These are phyloP conservation scores for Symbiodinium pilosum DNA, from an alignment of 73 alveolate species.

Conservation along the genomic window DNA sequence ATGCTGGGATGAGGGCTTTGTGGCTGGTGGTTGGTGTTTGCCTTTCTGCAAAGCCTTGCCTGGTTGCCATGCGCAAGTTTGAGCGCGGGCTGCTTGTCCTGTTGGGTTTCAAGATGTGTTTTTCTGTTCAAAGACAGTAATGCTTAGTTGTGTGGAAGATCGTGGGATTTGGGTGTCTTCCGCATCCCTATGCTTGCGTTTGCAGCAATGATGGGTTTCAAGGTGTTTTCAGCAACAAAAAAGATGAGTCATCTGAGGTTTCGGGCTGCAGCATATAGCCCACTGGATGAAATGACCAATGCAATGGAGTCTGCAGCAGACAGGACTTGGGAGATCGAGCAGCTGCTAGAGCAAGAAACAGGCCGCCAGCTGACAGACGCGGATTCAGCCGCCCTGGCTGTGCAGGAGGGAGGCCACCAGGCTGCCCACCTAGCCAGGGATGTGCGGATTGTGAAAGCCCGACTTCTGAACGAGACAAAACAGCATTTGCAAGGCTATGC, in stretches of 20 bases:
- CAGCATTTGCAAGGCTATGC: neutral
- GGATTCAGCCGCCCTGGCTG: neutral
- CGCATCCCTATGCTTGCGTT: too few species aligned
- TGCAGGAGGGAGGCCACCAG: neutral
- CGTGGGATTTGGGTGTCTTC: too few species aligned
- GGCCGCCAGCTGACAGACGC: neutral
- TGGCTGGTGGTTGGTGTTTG: neutral
- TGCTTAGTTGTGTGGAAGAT: too few species aligned
- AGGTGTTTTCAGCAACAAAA: too few species aligned
- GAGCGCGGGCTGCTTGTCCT: neutral
- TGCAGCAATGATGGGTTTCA: too few species aligned
- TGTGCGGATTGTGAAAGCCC: neutral
- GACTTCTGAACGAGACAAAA: neutral
- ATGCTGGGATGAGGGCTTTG: neutral
- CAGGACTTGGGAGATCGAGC: constrained; percentile 6
- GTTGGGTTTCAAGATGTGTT: too few species aligned
- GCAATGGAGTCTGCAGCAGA: neutral
- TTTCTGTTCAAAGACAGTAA: too few species aligned
- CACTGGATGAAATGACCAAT: neutral
- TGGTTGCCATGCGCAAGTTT: neutral
- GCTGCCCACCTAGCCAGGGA: neutral
- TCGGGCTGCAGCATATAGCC: neutral
- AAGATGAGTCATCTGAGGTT: neutral
- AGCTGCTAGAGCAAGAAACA: neutral
- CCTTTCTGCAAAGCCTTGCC: neutral